Evolutionary conservation across 768 basidiomycete genomes (phyloP), one percentile per base, ranked within the genome.

Genomic region (Trametes cubensis): DNA sequence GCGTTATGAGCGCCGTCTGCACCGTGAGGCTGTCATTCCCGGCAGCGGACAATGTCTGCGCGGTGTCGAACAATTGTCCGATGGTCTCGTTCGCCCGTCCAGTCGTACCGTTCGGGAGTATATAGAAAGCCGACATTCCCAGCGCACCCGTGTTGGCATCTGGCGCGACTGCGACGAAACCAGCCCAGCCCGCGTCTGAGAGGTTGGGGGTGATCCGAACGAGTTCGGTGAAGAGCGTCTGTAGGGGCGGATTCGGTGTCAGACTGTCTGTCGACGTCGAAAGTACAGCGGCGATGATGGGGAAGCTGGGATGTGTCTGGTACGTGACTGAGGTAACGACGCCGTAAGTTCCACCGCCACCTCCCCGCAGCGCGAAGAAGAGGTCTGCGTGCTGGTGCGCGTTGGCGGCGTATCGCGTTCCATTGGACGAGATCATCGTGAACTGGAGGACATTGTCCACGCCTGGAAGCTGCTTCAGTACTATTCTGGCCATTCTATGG

Each of bases 371-470:
- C 21, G 82, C 83, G 58, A 78, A 85, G 71, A 83, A 84, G 0
- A 84, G 74, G 69, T 85, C 82, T 58, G 75, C 55, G 59, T 84
- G 80, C 63, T 82, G 70, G 47, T 72, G 73, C 21, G 74, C 76
- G 68, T 82, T 84, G 2, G 73, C 82, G 6, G 73, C 74, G 28
- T 79, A 75, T 60, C 71, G 70, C 39, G 72, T 61, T 0, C 84
- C 84, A 66, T 83, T 80, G 0, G 84, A 81, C 8, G 82, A 83
- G 4, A 85, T 81, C 7, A 84, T 71, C 62, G 80, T 81, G 71
- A 77, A 81, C 70, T 86, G 72, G 3, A 83, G 40, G 15, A 54
- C 52, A 30, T 58, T 58, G 45, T 63, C 57, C 3, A 63, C 52
- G 21, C 75, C 70, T 73, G 54, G 3, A 14, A 14, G n/a, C 21